These are phyloP conservation scores for Quillaja saponaria DNA, from an alignment of 306 rosid genomes.

Conservation along the genomic window DNA sequence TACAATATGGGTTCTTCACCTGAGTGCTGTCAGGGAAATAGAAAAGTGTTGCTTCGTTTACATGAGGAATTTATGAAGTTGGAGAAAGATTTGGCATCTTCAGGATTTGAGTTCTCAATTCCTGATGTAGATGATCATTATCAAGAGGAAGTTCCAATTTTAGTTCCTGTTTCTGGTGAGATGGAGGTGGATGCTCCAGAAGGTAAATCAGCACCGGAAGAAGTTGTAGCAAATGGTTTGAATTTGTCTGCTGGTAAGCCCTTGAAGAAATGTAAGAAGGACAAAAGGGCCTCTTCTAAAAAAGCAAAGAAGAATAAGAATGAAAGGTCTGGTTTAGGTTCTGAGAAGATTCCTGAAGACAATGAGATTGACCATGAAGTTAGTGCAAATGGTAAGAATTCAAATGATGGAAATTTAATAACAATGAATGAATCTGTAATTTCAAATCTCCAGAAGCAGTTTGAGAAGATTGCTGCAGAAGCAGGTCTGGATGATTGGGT, in stretches of 20 bases:
- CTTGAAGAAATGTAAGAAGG: conserved; percentile 58
- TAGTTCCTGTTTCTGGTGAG: conserved; percentile 52
- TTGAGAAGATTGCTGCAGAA: conserved; percentile 85
- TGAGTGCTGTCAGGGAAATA: conserved; percentile 78
- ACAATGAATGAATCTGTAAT: conserved; percentile 55
- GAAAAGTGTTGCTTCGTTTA: conserved; percentile 65
- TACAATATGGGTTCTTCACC: conserved; percentile 75
- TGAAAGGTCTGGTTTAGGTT: conserved; percentile 22
- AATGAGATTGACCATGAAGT: conserved; percentile 30
- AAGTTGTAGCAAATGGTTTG: conserved; percentile 32
- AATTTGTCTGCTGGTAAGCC: conserved; percentile 27
- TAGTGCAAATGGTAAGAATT: conserved; percentile 38
- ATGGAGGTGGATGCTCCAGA: conserved; percentile 29
- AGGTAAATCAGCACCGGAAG: conserved; percentile 19
- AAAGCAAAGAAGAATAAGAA: conserved; percentile 43
- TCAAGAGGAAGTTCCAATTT: conserved; percentile 58
- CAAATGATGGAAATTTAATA: conserved; percentile 25
- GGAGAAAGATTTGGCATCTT: conserved; percentile 65
- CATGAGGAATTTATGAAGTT: conserved; percentile 71
- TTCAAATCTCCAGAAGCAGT: conserved; percentile 81
- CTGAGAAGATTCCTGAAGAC: conserved; percentile 19
- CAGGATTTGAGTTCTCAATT: conserved; percentile 49
- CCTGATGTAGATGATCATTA: conserved; percentile 46
- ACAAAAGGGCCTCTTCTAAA: conserved; percentile 23
- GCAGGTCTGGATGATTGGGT: conserved; percentile 56